phyloP scores from a whole-genome alignment of 164 flowering plant genomes.

The Hamamelis virginiana region DNA sequence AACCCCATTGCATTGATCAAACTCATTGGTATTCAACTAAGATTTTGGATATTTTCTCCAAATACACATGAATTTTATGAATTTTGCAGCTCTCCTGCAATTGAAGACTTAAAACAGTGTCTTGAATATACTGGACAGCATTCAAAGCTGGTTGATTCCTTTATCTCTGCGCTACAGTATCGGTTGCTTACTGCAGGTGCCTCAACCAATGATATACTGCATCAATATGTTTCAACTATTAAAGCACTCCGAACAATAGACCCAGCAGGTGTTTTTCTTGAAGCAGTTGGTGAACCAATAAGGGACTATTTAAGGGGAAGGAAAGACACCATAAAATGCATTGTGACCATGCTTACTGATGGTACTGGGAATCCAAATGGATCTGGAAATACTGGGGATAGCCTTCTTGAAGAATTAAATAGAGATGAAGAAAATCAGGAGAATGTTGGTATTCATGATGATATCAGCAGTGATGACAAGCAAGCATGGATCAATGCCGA shows the following conservation, averaged over 20 bases:
- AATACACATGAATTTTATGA: conserved; percentile 5
- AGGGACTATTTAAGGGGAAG: conserved; percentile 90
- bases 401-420: conserved; percentile 98
- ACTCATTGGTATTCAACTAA: not conserved
- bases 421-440: conserved; percentile 91
- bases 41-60: not conserved
- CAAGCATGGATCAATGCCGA: conserved; percentile 83
- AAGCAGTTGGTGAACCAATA: conserved; percentile 96
- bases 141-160: conserved; percentile 91
- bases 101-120: conserved; percentile 90
- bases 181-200: conserved; percentile 99
- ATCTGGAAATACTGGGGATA: conserved; percentile 78
- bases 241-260: conserved; percentile 95
- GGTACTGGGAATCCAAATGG: conserved; percentile 76
- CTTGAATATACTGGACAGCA: conserved; percentile 96
- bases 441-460: conserved; percentile 63
- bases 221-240: conserved; percentile 96
- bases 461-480: conserved; percentile 67
- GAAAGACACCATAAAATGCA: conserved; percentile 95
- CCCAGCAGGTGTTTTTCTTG: conserved; percentile 93
- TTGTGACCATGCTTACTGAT: conserved; percentile 98
- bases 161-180: conserved; percentile 78
- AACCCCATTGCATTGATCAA: not conserved
- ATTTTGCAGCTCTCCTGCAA: conserved; percentile 84
- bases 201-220: conserved; percentile 96